These are phyloP conservation scores for Orychophragmus violaceus DNA, from an alignment of 345 rosid genomes.

Conservation along the genomic window DNA sequence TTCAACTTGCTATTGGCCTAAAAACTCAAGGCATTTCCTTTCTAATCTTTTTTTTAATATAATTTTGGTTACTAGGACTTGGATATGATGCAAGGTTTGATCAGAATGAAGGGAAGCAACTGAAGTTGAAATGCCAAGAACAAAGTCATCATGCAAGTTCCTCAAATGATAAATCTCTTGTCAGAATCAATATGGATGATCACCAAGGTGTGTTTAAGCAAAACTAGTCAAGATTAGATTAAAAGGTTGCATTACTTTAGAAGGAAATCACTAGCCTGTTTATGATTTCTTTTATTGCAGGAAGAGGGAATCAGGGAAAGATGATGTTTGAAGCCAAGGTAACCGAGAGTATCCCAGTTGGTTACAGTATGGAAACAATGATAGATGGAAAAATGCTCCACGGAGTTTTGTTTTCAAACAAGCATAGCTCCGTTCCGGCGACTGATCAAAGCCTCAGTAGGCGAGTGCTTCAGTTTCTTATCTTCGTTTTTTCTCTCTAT, in stretches of 20 bases:
- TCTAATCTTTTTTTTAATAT: not conserved
- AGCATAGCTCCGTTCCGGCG: conserved; percentile 33
- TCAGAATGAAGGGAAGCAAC: conserved; percentile 62
- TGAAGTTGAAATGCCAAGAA: conserved; percentile 88
- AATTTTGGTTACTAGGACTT: conserved; percentile 43
- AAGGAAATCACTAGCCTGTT: conserved; percentile 3
- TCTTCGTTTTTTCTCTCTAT: not conserved
- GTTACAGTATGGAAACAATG: conserved; percentile 75
- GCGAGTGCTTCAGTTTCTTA: conserved; percentile 6
- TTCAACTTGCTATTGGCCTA: not conserved
- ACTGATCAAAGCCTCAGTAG: conserved; percentile 22
- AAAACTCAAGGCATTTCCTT: not conserved
- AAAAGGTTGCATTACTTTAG: not conserved
- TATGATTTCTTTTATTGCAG: conserved; percentile 36
- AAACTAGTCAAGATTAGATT: no score
- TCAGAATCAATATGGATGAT: conserved; percentile 40
- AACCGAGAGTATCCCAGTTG: conserved; percentile 63
- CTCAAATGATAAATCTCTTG: conserved; percentile 45
- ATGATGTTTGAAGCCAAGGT: conserved; percentile 75
- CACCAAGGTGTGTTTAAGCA: conserved; percentile 41
- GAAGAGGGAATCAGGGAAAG: conserved; percentile 62
- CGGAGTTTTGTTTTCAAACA: conserved; percentile 75
- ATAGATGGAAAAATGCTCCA: conserved; percentile 85
- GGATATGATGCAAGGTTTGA: conserved; percentile 42
- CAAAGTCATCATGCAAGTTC: conserved; percentile 50